Conservation (phyloP, 73 alveolate species). For the Chromera velia region DNA sequence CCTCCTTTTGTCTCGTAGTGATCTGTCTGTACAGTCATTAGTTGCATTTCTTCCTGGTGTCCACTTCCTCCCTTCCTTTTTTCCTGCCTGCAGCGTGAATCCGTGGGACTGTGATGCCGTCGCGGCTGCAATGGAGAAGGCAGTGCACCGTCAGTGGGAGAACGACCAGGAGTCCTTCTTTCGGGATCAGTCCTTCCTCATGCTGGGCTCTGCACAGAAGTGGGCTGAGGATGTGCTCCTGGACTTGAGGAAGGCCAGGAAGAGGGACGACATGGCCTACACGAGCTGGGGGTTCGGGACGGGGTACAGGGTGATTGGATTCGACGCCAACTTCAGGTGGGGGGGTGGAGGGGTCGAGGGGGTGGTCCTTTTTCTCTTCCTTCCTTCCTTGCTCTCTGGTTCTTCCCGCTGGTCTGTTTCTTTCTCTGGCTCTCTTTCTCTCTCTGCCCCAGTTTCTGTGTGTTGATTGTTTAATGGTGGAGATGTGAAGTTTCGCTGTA, state of each 20-base stretch:
- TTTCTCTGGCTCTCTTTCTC: no score
- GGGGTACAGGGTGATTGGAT: not conserved
- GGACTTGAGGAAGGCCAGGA: slow-evolving; percentile 53
- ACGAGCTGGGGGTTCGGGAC: not conserved
- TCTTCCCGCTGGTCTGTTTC: no score
- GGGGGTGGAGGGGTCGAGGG: no score
- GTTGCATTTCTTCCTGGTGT: no score
- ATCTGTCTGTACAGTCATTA: no score
- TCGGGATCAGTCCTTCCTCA: slow-evolving; percentile 21
- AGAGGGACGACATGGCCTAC: slow-evolving; percentile 19
- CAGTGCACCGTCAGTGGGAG: slow-evolving; percentile 37
- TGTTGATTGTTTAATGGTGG: no score
- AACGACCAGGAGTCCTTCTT: slow-evolving; percentile 38
- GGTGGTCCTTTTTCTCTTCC: no score
- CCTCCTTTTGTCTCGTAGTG: no score
- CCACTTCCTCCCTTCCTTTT: no score
- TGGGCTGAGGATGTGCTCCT: slow-evolving; percentile 62
- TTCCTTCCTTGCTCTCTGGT: no score
- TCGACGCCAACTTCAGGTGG: not conserved
- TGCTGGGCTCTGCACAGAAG: slow-evolving; percentile 18
- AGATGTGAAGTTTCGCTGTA: no score
- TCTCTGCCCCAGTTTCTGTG: no score
- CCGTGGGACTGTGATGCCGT: slow-evolving; percentile 60
- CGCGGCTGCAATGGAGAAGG: slow-evolving; percentile 52
- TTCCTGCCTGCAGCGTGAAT: slow-evolving; percentile 44